A percentile compares a stretch with the other conserved stretches of the same genome.
Evolutionary conservation across 192 early-diverging fungal genomes (phyloP).

Genomic region (Helicostylum pulchrum): DNA sequence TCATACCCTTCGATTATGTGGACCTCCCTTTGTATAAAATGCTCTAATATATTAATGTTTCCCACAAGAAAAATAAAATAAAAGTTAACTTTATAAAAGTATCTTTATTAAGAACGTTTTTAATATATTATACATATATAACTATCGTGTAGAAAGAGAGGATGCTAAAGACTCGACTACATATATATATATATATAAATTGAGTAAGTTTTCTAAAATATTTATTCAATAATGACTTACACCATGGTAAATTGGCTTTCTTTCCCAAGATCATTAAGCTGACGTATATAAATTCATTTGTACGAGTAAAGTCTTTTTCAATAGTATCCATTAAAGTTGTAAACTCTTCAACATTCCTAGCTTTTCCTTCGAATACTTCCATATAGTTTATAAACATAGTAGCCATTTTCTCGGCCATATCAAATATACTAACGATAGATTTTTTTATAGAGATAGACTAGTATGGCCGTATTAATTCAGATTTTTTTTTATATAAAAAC

Average conservation of each 20-base stretch:
- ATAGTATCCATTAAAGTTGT: conserved; percentile 3
- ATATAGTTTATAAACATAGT: conserved; percentile 11
- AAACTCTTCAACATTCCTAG: neutral
- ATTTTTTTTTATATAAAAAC: too few relatives aligned
- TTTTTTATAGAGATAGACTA: conserved; percentile 20
- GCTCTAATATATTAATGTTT: too few relatives aligned
- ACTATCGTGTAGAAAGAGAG: conserved; percentile 3
- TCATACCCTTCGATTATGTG: too few relatives aligned
- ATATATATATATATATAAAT: neutral
- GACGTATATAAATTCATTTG: conserved; percentile 27
- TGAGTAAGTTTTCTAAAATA: neutral
- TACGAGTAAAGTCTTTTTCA: conserved; percentile 23
- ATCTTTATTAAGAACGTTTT: neutral
- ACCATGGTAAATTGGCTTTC: conserved; percentile 20
- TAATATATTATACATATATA: neutral
- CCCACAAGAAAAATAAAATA: too few relatives aligned
- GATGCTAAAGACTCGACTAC: conserved; percentile 9
- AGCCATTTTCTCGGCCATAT: conserved; percentile 18
- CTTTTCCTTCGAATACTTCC: neutral
- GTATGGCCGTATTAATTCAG: neutral
- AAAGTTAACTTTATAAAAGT: too few relatives aligned
- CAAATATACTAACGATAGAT: conserved; percentile 27
- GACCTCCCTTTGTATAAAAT: too few relatives aligned
- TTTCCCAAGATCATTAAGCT: conserved; percentile 38
- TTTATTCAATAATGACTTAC: conserved; percentile 23